Conservation (phyloP, 495 filamentous ascomycete genomes). For the Neurospora sp. region DNA sequence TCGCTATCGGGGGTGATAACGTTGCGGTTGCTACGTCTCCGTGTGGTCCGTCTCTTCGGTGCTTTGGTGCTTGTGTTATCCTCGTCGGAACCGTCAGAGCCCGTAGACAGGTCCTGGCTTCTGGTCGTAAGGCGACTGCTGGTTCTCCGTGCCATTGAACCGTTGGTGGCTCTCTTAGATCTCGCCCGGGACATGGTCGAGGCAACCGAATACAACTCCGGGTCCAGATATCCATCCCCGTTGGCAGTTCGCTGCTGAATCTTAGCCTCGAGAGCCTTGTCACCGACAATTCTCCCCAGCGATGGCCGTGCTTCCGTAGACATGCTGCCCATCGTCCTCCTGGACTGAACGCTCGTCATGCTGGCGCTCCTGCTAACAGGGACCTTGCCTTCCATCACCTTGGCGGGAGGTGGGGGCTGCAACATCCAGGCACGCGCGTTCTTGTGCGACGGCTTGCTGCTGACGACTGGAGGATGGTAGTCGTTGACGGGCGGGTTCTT, state of each 20-base stretch:
- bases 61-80: background rate
- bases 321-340: conserved; percentile 8
- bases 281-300: conserved; percentile 22
- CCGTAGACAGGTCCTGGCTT: conserved; percentile 27
- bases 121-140: conserved; percentile 20
- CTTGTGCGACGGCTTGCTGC: conserved; percentile 53
- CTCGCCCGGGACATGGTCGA: conserved; percentile 12
- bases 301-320: background rate
- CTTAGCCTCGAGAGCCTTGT: conserved; percentile 30
- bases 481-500: conserved; percentile 76
- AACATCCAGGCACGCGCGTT: conserved; percentile 81
- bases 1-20: conserved; percentile 11
- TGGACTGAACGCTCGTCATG: conserved; percentile 23
- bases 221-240: conserved; percentile 23
- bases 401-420: conserved; percentile 73
- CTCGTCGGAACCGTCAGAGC: conserved; percentile 24
- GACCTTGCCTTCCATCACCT: conserved; percentile 77
- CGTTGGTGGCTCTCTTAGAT: conserved; percentile 13
- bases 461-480: conserved; percentile 76
- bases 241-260: conserved; percentile 12
- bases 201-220: conserved; percentile 10
- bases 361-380: conserved; percentile 41
- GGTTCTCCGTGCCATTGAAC: conserved; percentile 19
- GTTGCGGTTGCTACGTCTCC: conserved; percentile 14
- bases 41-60: conserved; percentile 6